Conservation (phyloP, 768 basidiomycete species). For the Porpolomopsis calyptriformis region DNA sequence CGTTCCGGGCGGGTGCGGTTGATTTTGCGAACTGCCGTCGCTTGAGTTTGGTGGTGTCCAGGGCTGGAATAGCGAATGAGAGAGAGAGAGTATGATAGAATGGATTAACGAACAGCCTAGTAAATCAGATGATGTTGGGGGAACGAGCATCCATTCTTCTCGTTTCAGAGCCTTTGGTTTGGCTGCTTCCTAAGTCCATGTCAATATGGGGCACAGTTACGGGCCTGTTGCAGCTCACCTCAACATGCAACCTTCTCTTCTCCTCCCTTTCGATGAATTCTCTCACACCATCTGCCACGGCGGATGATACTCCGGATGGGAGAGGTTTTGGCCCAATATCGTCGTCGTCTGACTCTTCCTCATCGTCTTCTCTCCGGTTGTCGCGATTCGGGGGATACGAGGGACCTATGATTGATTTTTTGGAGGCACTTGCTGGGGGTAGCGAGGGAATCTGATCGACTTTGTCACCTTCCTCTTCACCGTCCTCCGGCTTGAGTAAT, state of each 20-base stretch:
- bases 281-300: conserved; percentile 53
- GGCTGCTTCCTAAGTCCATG: conserved; percentile 46
- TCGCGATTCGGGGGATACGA: conserved; percentile 30
- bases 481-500: conserved; percentile 9
- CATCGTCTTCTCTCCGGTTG: conserved; percentile 26
- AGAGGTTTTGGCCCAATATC: conserved; percentile 81
- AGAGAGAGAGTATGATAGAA: not conserved
- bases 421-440: conserved; percentile 55
- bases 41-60: conserved; percentile 81
- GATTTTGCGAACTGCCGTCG: conserved; percentile 70
- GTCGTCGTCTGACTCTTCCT: conserved; percentile 63
- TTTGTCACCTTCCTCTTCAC: conserved; percentile 44
- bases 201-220: too few relatives aligned
- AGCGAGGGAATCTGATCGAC: conserved; percentile 67
- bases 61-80: conserved; percentile 31
- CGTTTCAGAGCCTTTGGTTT: conserved; percentile 73
- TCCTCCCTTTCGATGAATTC: conserved; percentile 85
- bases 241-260: conserved; percentile 55
- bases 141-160: conserved; percentile 98
- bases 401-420: conserved; percentile 40
- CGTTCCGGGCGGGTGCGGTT: conserved; percentile 30
- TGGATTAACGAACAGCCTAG: conserved; percentile 48
- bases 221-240: conserved; percentile 29
- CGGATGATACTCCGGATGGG: conserved; percentile 33
- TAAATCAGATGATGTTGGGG: conserved; percentile 73